These are phyloP conservation scores for Toxoplasma gondii DNA, from an alignment of 169 alveolate species.

Conservation along the genomic window DNA sequence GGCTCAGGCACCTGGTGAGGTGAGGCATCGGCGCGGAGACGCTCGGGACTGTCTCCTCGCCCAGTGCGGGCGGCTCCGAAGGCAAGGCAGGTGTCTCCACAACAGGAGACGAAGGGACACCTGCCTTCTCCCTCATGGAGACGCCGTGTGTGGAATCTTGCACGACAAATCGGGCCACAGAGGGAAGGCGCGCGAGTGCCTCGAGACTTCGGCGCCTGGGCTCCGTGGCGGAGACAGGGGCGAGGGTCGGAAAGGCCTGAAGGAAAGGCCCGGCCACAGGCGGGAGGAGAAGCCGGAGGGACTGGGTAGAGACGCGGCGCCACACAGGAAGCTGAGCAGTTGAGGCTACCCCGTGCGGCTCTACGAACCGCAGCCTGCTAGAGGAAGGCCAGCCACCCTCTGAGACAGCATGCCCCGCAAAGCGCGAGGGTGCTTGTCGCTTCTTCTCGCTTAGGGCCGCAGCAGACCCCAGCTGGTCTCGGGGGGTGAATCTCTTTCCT, in stretches of 20 bases:
- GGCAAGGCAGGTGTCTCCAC: too few relatives aligned
- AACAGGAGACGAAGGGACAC: too few relatives aligned
- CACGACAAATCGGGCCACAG: not conserved
- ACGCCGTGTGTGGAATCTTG: not conserved
- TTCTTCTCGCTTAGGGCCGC: too few relatives aligned
- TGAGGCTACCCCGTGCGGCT: not conserved
- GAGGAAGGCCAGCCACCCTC: not conserved
- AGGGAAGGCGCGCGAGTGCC: not conserved
- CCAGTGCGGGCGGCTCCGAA: too few relatives aligned
- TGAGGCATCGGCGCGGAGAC: too few relatives aligned
- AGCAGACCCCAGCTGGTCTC: too few relatives aligned
- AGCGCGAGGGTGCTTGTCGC: too few relatives aligned
- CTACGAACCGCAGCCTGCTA: not conserved
- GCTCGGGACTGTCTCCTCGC: too few relatives aligned
- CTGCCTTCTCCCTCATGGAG: too few relatives aligned
- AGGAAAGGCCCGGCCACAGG: not conserved
- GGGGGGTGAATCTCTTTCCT: too few relatives aligned
- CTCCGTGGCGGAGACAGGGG: not conserved
- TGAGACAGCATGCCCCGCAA: too few relatives aligned
- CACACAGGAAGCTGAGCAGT: not conserved
- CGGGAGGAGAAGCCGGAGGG: conserved; percentile 14
- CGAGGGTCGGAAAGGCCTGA: conserved; percentile 8
- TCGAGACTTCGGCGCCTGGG: not conserved
- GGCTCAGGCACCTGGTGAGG: too few relatives aligned
- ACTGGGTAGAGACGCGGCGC: not conserved